Evolutionary conservation across 192 early-diverging fungal species (phyloP), one percentile per base, ranked within the genome.

Genomic region (Thoreauomyces humboldtii): DNA sequence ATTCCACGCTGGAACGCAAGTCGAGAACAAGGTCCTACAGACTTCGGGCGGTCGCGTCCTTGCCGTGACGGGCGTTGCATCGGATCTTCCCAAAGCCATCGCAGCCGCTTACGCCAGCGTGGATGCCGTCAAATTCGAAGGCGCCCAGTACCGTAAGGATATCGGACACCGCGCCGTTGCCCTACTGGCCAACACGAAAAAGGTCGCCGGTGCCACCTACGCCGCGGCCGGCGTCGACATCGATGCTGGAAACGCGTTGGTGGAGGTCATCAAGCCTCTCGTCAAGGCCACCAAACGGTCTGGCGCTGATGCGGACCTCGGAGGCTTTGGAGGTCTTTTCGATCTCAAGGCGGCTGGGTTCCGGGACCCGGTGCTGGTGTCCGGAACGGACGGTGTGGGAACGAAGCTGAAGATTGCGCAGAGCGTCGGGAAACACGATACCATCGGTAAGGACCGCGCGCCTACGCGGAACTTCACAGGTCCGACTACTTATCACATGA

Each of bases 321-420:
- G 97, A 55, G 97, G 97, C 6, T 99, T 99, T 61, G 97, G 97
- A 73, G 97, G 95, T 27, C 72, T 95, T 17, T 99, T 99, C 77
- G 97, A 99, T 71, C 76, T 99, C 36, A 90, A 91, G 70, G 92
- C 92, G 12, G 87, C 92, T 11, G 95, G 95, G 12, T 99, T 88
- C 84, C 56, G 69, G 61, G 96, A 99, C 55, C 92, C 96, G 27
- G 88, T 99, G 51, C 75, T 99, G 42, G 90, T 99, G 9, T 90
- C 93, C n/a, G 93, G 96, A 33, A 99, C 97, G 27, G 97, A 99
- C 60, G 97, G 97, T 45, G 93, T 99, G 24, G 97, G 97, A 32
- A 99, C 97, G 67, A 99, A 99, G 83, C 87, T 99, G 36, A 96
- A 90, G 80, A 86, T 99, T 70, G 95, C 97, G 1, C 93, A 96